Evolutionary conservation across 345 rosid species (phyloP), one percentile per base, ranked within the genome.

Genomic region (Citrus glauca): DNA sequence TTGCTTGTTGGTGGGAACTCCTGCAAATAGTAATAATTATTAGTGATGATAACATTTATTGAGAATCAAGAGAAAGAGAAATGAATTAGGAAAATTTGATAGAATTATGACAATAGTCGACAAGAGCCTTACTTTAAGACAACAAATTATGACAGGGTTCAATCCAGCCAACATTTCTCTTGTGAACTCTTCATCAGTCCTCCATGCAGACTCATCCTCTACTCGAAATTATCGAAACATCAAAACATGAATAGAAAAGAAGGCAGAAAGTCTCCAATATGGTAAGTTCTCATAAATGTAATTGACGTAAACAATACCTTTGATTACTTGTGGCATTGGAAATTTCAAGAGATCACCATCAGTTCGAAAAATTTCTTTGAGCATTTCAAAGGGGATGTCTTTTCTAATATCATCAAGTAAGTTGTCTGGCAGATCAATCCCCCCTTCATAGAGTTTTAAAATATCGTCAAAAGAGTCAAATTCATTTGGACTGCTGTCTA

Each of bases 141-240:
- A 87, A 68, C 89, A 79, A 72, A 94, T 91, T 27, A 82, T 73
- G 62, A 90, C 84, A 38, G 94, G 94, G 79, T 94, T 88, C 14
- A 88, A 75, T 1, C 96, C 98, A 64, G 97, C 94, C 28, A 92
- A 84, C 98, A 94, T 92, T 85, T 94, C 92, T 84, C 98, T 88
- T 0, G 87, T 90, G 22, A 94, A 94, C 28, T 94, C 98, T 55
- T 85, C 94, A 81, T 94, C 96, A 0, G 92, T 88, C 61, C 89
- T 85, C 96, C 98, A 91, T 0, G 92, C 96, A 59, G 91, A 78
- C 76, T 64, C 82, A 81, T 88, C 85, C 82, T 82, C 98, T 92
- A 86, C 78, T 56, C 69, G 14, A 73, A 63, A 4, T 50, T 62
- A 69, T 69, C 20, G 42, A 42, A 76, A 69, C 30, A 78, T 24